Evolutionary conservation across 805 yeast species (phyloP), one percentile per base, ranked within the genome.

Genomic region (Danielia reshetovae): DNA sequence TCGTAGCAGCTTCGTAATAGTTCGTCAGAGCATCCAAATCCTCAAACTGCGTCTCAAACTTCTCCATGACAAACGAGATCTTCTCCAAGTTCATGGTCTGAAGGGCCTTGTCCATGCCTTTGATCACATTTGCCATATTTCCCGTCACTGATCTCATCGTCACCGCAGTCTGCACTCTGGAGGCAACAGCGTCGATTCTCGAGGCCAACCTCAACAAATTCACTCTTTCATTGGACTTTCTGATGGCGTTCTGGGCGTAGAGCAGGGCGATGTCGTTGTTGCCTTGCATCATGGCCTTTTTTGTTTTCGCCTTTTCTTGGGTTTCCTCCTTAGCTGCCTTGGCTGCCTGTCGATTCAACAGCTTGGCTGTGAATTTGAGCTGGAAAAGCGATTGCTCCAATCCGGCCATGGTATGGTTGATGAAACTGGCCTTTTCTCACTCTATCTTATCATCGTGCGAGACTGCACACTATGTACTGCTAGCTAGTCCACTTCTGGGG

Each of bases 141-240:
- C 89, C 88, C 0, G 96, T 86, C 8, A 93, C 96, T 32, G 85
- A 79, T 46, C 96, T 74, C 99, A 93, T 93, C 0, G 97, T 90
- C 5, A 93, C 97, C 0, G 98, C 98, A 0, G 99, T 93, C 51
- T 90, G 97, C 2, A 93, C 95, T 39, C 98, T 66, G 4, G 94
- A 82, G 0, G 97, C 95, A 16, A 93, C 98, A 0, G 97, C 90
- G 61, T 93, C 99, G 14, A 93, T 85, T 38, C 97, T 65, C 0
- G 96, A 85, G 0, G 96, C 83, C 38, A 93, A 67, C 46, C 90
- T 72, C 34, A 93, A 65, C 35, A 93, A 62, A 54, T 84, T 90
- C 34, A 90, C 68, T 43, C 90, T 68, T 59, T 93, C 99, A 50
- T 84, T 85, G 29, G 84, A 73, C 59, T 93, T 93, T 32, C 99